Conservation (phyloP, 345 rosid genomes). For the Litchi chinensis region DNA sequence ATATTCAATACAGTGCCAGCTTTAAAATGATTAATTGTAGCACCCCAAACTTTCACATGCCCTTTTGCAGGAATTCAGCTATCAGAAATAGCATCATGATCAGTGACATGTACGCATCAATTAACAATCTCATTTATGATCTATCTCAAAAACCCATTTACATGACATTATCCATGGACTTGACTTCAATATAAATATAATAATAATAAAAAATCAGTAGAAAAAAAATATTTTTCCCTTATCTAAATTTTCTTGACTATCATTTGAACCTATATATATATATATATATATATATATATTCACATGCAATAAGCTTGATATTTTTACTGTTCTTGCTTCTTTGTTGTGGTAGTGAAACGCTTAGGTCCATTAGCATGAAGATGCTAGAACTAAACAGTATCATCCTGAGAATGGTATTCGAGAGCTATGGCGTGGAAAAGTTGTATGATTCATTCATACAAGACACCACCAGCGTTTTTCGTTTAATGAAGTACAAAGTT, state of each 20-base stretch:
- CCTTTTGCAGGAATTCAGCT: background rate
- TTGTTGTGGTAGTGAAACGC: conserved; percentile 29
- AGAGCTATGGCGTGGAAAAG: conserved; percentile 42
- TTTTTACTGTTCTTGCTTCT: background rate
- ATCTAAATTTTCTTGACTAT: too few species aligned
- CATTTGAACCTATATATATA: too few species aligned
- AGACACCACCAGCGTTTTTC: conserved; percentile 28
- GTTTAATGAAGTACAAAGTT: conserved; percentile 43
- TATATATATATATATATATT: too few species aligned
- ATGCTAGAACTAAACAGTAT: conserved; percentile 39
- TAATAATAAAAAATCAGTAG: too few species aligned
- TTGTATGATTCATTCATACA: conserved; percentile 22
- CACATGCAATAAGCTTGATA: background rate
- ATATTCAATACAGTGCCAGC: conserved; percentile 23
- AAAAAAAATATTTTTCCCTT: too few species aligned
- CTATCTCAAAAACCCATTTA: too few species aligned
- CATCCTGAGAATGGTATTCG: conserved; percentile 45
- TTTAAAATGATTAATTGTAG: too few species aligned
- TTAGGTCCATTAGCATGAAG: conserved; percentile 34
- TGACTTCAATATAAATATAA: too few species aligned
- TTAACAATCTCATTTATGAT: too few species aligned
- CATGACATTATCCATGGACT: too few species aligned
- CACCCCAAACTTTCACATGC: background rate
- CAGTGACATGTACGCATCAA: too few species aligned
- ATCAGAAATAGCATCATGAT: background rate